A percentile compares a stretch with the other conserved stretches of the same genome.
These are phyloP conservation scores for Psilocybe mexicana DNA, from an alignment of 1,284 basidiomycete species.

Conservation along the genomic window DNA sequence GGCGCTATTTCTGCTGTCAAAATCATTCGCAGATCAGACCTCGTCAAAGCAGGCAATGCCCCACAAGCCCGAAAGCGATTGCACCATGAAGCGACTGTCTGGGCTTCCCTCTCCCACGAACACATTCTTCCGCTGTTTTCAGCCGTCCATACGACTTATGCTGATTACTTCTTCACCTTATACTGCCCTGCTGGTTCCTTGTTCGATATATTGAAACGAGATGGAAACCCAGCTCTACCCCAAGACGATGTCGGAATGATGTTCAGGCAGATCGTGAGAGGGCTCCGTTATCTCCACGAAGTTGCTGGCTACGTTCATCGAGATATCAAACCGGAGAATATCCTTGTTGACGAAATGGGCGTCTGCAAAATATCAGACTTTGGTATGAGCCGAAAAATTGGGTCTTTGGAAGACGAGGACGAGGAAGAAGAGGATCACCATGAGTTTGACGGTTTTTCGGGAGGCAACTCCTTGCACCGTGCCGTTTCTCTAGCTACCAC, in stretches of 20 bases:
- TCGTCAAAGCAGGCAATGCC: conserved; percentile 51
- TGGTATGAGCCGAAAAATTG: conserved; percentile 72
- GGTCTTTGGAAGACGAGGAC: conserved; percentile 47
- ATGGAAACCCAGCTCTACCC: conserved; percentile 61
- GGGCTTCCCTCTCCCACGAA: conserved; percentile 75
- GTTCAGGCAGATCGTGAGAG: conserved; percentile 88
- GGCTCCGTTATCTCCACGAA: conserved; percentile 85
- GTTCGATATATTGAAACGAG: conserved; percentile 79
- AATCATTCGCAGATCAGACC: conserved; percentile 64
- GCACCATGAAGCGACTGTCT: conserved; percentile 78
- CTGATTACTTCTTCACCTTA: conserved; percentile 85
- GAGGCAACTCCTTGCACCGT: conserved; percentile 32
- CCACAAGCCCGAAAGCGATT: conserved; percentile 55
- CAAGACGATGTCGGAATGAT: conserved; percentile 84
- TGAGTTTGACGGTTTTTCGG: conserved; percentile 21
- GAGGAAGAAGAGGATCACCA: conserved; percentile 33
- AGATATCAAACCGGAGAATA: conserved; percentile 97
- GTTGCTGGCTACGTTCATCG: conserved; percentile 80
- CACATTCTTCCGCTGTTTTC: conserved; percentile 84
- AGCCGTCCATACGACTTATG: conserved; percentile 60
- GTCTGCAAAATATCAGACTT: conserved; percentile 84
- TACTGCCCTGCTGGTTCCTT: conserved; percentile 85
- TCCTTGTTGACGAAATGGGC: conserved; percentile 86
- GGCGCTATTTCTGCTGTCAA: conserved; percentile 81
- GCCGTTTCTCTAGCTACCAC: conserved; percentile 38